A percentile compares a stretch with the other conserved stretches of the same genome.
Evolutionary conservation across 2,329 filamentous ascomycete genomes (phyloP).

Genomic region (Huntiella decipiens): DNA sequence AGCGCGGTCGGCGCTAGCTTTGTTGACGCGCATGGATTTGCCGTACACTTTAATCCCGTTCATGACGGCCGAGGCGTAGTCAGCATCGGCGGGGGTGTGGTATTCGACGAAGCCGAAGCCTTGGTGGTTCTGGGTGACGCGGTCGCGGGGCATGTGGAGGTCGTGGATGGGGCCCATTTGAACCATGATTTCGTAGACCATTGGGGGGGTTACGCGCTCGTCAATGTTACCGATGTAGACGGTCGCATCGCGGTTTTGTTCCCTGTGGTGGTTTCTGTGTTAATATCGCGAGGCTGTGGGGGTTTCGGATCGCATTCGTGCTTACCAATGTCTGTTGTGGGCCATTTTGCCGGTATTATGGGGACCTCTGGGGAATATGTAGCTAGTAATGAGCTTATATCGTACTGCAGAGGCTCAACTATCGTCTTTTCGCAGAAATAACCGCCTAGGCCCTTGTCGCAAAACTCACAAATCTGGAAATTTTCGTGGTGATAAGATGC

Average conservation of each 20-base stretch:
- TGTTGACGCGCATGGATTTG: constrained; percentile 93
- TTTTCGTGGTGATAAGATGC: neutral
- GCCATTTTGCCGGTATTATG: constrained; percentile 33
- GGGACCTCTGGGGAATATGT: neutral
- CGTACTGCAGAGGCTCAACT: neutral
- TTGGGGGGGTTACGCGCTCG: constrained; percentile 75
- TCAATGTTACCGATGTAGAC: constrained; percentile 98
- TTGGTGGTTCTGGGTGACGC: constrained; percentile 90
- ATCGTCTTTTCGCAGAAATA: neutral
- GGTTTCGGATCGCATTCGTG: neutral
- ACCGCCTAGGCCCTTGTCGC: neutral
- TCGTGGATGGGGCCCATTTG: constrained; percentile 95
- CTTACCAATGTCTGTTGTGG: constrained; percentile 56
- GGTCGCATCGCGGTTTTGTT: constrained; percentile 95
- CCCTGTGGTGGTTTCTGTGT: constrained; percentile 33
- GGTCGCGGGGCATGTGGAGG: constrained; percentile 94
- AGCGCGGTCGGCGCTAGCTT: constrained; percentile 62
- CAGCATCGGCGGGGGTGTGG: constrained; percentile 82
- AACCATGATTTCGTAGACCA: constrained; percentile 96
- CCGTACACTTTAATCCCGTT: constrained; percentile 86
- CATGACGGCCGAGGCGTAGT: constrained; percentile 92
- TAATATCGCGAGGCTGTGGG: neutral
- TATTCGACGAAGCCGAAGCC: constrained; percentile 99
- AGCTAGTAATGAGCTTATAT: no score
- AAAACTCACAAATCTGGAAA: neutral